phyloP scores from a whole-genome alignment of 2,329 filamentous ascomycete species.

The Phyllosticta citribraziliensis region DNA sequence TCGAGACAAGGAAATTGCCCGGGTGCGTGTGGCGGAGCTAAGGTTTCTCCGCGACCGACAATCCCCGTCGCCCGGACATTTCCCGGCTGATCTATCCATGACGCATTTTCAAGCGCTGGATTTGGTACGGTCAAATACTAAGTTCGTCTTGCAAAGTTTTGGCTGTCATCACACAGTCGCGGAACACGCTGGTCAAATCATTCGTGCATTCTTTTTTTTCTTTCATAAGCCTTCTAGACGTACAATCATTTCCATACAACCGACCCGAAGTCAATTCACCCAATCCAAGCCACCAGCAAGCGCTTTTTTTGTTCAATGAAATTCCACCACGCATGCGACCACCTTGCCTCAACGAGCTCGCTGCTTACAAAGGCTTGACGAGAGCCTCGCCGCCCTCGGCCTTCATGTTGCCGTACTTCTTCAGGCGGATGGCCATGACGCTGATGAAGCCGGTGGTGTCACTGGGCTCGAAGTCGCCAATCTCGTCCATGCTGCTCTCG shows the following conservation, averaged over 20 bases:
- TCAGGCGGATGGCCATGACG: constrained; percentile 51
- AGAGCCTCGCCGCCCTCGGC: constrained; percentile 10
- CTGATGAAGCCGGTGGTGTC: constrained; percentile 61
- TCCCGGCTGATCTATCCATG: too few species aligned
- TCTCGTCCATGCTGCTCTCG: constrained; percentile 61
- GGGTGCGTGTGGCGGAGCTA: too few species aligned
- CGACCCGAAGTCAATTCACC: background rate
- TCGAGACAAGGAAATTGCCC: too few species aligned
- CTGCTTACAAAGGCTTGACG: constrained; percentile 1
- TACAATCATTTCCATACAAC: background rate
- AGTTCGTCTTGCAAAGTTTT: too few species aligned
- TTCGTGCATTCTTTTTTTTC: background rate
- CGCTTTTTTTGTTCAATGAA: background rate
- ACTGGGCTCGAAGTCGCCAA: constrained; percentile 56
- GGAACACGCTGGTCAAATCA: background rate
- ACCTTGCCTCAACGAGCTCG: background rate
- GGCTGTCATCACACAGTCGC: background rate
- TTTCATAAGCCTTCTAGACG: background rate
- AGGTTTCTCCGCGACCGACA: too few species aligned
- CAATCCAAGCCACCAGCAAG: background rate
- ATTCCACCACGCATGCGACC: background rate
- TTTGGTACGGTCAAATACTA: too few species aligned
- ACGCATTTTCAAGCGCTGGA: too few species aligned
- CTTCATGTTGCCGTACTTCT: constrained; percentile 13
- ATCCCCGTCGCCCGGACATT: too few species aligned